Evolutionary conservation across 2,329 filamentous ascomycete species (phyloP), one percentile per base, ranked within the genome.

Genomic region (Pyrenochaeta sp.): DNA sequence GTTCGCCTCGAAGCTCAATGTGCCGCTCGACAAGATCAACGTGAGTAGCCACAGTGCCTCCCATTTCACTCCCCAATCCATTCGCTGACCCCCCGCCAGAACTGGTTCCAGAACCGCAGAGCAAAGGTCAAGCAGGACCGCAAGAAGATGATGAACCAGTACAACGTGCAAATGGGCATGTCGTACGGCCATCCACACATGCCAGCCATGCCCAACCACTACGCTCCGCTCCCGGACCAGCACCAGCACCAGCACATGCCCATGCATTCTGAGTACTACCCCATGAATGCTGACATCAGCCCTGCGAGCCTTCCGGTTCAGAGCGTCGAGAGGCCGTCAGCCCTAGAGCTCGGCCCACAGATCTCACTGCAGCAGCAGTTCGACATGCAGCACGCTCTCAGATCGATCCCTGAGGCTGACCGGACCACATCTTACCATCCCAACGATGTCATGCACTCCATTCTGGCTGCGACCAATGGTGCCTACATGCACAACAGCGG

Each of bases 71-170:
- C 26, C 15, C 30, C 19, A 34, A 11, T 8, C 22, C 19, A 24
- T 14, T 23, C 18, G 60, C 72, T 76, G 66, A 75, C 55, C 29
- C 18, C 23, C 19, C 22, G 13, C 42, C 53, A 79, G 77, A 80
- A 80, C 56, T 80, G 77, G 77, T 80, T 80, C 54, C 77, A 80
- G 60, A 80, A 80, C 56, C 74, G 77, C 35, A 61, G 77, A 48
- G 77, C 77, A 40, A 80, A 79, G 53, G 74, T 77, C 31, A 80
- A 79, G 67, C 77, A 80, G 53, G 77, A 80, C 59, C 62, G 70
- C 35, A 79, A 79, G 67, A 80, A 79, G 60, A 63, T 69, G 41
- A 41, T 65, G 35, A 72, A 69, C 45, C 66, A 69, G 53, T 58
- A 61, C 48, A 67, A 65, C 55, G 70, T 70, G 68, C 53, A 55